phyloP scores from a whole-genome alignment of 2,329 filamentous ascomycete species.

The Knoxdaviesia capensis region DNA sequence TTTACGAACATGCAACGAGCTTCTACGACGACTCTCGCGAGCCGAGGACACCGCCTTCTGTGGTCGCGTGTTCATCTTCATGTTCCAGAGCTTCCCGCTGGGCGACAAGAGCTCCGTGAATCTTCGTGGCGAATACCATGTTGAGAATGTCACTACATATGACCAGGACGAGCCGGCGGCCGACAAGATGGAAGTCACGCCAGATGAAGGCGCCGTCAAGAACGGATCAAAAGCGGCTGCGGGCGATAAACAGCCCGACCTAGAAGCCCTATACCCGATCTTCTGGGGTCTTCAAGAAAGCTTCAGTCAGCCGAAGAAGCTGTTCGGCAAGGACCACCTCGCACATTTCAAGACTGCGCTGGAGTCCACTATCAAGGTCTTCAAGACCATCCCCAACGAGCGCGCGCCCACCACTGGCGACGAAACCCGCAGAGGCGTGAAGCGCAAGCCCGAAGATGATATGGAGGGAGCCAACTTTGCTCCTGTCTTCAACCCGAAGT shows the following conservation, averaged over 20 bases:
- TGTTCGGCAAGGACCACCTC: constrained; percentile 58
- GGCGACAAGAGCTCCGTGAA: constrained; percentile 97
- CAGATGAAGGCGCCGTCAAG: constrained; percentile 16
- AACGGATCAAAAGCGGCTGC: constrained; percentile 18
- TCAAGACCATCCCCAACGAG: constrained; percentile 28
- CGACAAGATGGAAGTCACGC: constrained; percentile 49
- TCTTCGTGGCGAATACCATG: constrained; percentile 82
- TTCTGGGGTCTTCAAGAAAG: constrained; percentile 89
- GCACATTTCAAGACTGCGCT: constrained; percentile 63
- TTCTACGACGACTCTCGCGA: constrained; percentile 80
- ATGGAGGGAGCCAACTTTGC: constrained; percentile 25
- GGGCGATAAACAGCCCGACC: constrained; percentile 34
- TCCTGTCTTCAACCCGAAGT: constrained; percentile 86
- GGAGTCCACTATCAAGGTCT: constrained; percentile 40
- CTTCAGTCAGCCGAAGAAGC: constrained; percentile 72
- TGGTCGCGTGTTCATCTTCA: constrained; percentile 91
- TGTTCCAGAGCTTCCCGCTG: constrained; percentile 93
- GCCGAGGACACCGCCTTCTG: constrained; percentile 96
- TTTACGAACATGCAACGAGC: constrained; percentile 83
- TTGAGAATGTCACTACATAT: constrained; percentile 80
- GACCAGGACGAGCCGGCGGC: constrained; percentile 28
- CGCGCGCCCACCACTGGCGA: constrained; percentile 24
- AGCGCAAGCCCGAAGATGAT: background rate
- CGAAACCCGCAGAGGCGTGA: constrained; percentile 18
- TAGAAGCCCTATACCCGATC: constrained; percentile 62